A percentile compares a stretch with the other conserved stretches of the same genome.
Evolutionary conservation across 345 rosid genomes (phyloP).

Genomic region (Brassica napus): DNA sequence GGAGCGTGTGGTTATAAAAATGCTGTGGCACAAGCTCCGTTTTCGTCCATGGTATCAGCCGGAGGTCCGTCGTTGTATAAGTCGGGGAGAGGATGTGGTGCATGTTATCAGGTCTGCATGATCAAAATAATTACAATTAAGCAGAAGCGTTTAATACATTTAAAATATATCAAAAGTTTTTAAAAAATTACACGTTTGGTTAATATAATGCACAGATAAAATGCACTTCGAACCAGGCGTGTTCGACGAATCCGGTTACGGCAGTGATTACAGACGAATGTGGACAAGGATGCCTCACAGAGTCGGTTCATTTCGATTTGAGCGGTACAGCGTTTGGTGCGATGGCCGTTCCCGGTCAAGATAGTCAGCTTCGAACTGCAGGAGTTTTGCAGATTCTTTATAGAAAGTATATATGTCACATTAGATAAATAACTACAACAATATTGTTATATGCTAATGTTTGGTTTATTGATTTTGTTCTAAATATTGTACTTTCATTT

Average conservation of each 20-base stretch:
- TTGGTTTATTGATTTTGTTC: background rate
- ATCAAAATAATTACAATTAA: background rate
- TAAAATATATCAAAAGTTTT: too few relatives aligned
- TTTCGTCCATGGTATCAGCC: slow-evolving; percentile 52
- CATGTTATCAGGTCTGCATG: slow-evolving; percentile 57
- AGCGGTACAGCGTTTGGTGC: slow-evolving; percentile 76
- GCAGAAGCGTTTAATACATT: background rate
- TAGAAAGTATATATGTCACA: slow-evolving; percentile 44
- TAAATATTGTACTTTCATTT: too few relatives aligned
- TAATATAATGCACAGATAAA: slow-evolving; percentile 48
- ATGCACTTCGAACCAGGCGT: slow-evolving; percentile 54
- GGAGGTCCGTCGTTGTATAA: slow-evolving; percentile 58
- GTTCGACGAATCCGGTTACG: slow-evolving; percentile 56
- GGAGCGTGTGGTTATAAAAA: slow-evolving; percentile 66
- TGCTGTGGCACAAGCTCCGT: slow-evolving; percentile 50
- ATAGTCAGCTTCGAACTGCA: slow-evolving; percentile 49
- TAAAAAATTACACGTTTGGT: background rate
- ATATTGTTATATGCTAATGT: background rate
- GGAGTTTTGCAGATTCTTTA: slow-evolving; percentile 60
- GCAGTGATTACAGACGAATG: slow-evolving; percentile 69
- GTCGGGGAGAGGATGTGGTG: slow-evolving; percentile 71
- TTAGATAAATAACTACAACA: background rate
- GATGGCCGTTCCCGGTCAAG: slow-evolving; percentile 62
- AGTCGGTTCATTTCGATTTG: slow-evolving; percentile 62
- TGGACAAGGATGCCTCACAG: slow-evolving; percentile 47